Evolutionary conservation across 306 rosid species (phyloP).

Genomic region (Coriaria nepalensis): DNA sequence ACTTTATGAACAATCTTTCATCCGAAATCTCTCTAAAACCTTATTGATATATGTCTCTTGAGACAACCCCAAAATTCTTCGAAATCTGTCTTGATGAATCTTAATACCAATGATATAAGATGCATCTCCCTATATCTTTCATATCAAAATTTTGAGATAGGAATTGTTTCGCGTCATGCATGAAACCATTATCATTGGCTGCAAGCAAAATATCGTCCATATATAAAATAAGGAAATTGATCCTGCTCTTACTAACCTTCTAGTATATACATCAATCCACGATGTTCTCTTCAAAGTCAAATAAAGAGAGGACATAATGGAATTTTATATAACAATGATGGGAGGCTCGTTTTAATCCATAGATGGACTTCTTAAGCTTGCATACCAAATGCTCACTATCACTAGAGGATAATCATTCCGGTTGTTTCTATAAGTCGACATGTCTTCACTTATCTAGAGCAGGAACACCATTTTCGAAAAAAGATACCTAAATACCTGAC

Average conservation of each 20-base stretch:
- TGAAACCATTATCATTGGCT: background rate
- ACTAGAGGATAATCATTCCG: too few species aligned
- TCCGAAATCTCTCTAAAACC: background rate
- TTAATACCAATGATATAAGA: background rate
- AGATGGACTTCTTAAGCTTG: too few species aligned
- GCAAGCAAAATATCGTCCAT: background rate
- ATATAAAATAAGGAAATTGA: background rate
- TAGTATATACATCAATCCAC: conserved; percentile 5
- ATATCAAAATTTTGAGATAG: background rate
- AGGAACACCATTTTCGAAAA: too few species aligned
- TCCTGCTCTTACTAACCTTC: background rate
- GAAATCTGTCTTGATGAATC: background rate
- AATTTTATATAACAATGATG: conserved; percentile 3
- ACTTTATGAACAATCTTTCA: background rate
- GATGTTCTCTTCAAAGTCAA: background rate
- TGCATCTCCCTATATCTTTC: background rate
- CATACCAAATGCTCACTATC: too few species aligned
- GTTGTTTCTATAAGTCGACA: too few species aligned
- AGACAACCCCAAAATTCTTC: background rate
- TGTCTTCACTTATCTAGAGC: too few species aligned
- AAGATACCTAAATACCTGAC: too few species aligned
- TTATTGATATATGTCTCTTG: background rate
- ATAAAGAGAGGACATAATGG: too few species aligned
- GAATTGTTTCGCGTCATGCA: background rate
- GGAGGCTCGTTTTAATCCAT: conserved; percentile 1